Conservation (phyloP, 768 basidiomycete genomes). For the Crassisporium funariophilum region DNA sequence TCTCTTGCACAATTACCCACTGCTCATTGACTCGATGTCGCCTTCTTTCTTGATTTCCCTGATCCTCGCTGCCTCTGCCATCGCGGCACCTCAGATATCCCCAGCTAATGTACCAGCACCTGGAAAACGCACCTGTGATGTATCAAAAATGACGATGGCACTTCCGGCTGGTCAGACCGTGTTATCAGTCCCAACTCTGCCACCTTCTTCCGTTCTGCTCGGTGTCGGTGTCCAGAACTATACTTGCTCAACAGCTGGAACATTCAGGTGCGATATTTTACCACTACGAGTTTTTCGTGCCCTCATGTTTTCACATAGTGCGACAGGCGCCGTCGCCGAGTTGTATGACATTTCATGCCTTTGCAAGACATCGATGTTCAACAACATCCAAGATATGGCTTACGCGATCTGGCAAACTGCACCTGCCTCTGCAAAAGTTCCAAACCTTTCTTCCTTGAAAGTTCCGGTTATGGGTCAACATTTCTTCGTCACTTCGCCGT, state of each 20-base stretch:
- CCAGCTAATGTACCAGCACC: conserved; percentile 7
- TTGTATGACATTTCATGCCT: conserved; percentile 60
- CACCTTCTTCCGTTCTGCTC: conserved; percentile 43
- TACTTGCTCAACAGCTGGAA: conserved; percentile 45
- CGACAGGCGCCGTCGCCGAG: conserved; percentile 50
- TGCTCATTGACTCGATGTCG: conserved; percentile 14
- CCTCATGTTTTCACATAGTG: conserved; percentile 28
- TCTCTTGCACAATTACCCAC: too few species aligned
- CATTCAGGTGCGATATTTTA: conserved; percentile 41
- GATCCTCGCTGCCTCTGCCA: conserved; percentile 15
- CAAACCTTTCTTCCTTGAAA: conserved; percentile 11
- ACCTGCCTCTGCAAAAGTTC: conserved; percentile 3
- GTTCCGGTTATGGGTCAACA: conserved; percentile 43
- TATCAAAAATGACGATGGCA: conserved; percentile 26
- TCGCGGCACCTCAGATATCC: conserved; percentile 18
- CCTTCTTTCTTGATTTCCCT: conserved; percentile 17
- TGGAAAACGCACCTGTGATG: conserved; percentile 22
- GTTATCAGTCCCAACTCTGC: conserved; percentile 35
- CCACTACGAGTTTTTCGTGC: background rate
- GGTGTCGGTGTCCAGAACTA: conserved; percentile 59
- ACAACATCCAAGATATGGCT: conserved; percentile 31
- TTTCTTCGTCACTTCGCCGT: conserved; percentile 55
- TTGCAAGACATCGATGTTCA: conserved; percentile 27
- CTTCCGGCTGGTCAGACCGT: conserved; percentile 32
- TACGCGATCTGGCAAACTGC: conserved; percentile 17